phyloP scores from a whole-genome alignment of 441 rosid genomes.

The Erodium moschatum region DNA sequence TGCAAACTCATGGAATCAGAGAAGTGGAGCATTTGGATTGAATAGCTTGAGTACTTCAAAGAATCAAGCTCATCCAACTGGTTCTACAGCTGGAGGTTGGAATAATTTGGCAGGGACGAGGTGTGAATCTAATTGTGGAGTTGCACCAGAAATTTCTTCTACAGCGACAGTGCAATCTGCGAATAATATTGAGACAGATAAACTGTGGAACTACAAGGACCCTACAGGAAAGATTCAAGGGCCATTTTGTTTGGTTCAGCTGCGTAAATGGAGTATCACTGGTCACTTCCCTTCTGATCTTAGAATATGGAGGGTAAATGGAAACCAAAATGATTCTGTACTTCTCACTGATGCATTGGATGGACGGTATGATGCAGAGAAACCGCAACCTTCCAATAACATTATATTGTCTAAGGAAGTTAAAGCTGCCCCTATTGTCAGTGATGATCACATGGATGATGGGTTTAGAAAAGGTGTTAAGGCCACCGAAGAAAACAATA shows the following conservation, averaged over 20 bases:
- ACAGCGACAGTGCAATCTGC: constrained; percentile 33
- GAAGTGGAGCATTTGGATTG: constrained; percentile 24
- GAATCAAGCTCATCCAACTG: constrained; percentile 28
- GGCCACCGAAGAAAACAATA: constrained; percentile 26
- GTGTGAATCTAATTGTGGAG: constrained; percentile 30
- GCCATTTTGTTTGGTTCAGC: constrained; percentile 64
- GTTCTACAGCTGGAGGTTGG: constrained; percentile 20
- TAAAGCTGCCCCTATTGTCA: constrained; percentile 26
- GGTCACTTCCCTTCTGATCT: constrained; percentile 68
- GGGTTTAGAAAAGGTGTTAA: constrained; percentile 24
- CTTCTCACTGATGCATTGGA: constrained; percentile 68
- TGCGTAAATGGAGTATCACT: constrained; percentile 64
- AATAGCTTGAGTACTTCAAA: constrained; percentile 25
- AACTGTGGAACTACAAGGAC: constrained; percentile 82
- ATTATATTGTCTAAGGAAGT: constrained; percentile 27
- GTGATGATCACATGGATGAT: constrained; percentile 24
- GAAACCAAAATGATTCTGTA: constrained; percentile 55
- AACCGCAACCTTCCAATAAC: constrained; percentile 21
- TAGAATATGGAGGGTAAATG: constrained; percentile 65
- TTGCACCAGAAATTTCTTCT: constrained; percentile 31
- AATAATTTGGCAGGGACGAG: constrained; percentile 22
- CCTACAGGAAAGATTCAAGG: constrained; percentile 83
- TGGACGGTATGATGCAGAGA: constrained; percentile 32
- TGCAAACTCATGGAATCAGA: constrained; percentile 25
- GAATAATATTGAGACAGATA: constrained; percentile 40